A percentile compares a stretch with the other conserved stretches of the same genome.
phyloP scores from a whole-genome alignment of 2,329 filamentous ascomycete genomes.

The Aspergillus viridinutans region DNA sequence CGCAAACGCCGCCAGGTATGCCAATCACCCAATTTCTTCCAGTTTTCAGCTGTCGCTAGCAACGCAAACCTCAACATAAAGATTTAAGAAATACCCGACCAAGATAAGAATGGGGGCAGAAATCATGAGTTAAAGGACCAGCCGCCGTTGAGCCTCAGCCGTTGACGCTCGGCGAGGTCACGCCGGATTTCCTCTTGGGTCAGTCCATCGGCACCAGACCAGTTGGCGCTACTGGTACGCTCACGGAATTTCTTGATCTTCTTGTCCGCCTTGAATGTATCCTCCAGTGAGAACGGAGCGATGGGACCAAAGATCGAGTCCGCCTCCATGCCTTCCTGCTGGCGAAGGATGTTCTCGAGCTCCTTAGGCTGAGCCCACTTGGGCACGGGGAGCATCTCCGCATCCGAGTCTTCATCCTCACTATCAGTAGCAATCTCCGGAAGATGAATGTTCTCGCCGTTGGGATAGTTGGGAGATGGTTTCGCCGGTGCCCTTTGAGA shows the following conservation, averaged over 20 bases:
- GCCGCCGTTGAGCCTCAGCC: conserved; percentile 74
- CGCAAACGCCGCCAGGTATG: conserved; percentile 2
- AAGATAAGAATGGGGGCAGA: neutral
- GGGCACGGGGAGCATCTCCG: conserved; percentile 61
- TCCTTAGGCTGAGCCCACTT: conserved; percentile 88
- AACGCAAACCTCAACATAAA: conserved; percentile 3
- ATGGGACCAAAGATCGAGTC: conserved; percentile 93
- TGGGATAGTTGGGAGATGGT: conserved; percentile 80
- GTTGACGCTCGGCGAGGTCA: conserved; percentile 74
- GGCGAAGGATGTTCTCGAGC: conserved; percentile 67
- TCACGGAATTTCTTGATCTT: conserved; percentile 86
- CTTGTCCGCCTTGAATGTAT: conserved; percentile 88
- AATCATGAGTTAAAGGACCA: conserved; percentile 65
- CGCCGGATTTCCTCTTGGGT: conserved; percentile 82
- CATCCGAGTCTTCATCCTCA: conserved; percentile 73
- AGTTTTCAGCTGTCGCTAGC: conserved; percentile 6
- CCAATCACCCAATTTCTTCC: conserved; percentile 2
- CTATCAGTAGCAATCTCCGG: conserved; percentile 95
- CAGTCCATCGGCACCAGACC: conserved; percentile 74
- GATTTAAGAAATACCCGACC: neutral
- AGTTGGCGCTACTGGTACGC: conserved; percentile 91
- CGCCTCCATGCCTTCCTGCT: conserved; percentile 68
- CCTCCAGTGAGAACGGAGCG: conserved; percentile 85
- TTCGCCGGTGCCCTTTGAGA: conserved; percentile 43
- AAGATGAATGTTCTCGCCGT: conserved; percentile 84